Conservation (phyloP, 768 basidiomycete genomes). For the Sarcodon sp. region DNA sequence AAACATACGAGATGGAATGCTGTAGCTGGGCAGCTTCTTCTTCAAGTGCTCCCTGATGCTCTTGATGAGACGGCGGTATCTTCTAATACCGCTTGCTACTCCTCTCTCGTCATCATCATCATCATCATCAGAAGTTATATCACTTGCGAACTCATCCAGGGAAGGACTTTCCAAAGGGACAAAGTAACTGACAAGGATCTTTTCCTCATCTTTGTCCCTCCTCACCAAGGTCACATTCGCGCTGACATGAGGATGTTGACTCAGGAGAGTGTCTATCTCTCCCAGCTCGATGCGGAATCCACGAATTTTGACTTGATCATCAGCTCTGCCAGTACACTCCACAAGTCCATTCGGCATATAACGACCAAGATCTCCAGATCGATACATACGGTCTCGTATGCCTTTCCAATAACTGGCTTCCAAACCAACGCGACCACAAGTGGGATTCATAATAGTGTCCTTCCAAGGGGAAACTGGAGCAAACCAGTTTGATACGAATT, state of each 20-base stretch:
- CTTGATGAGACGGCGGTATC: constrained; percentile 81
- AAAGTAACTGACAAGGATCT: constrained; percentile 95
- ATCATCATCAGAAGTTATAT: constrained; percentile 37
- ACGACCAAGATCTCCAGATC: constrained; percentile 91
- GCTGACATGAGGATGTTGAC: constrained; percentile 84
- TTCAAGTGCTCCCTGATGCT: constrained; percentile 92
- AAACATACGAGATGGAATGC: constrained; percentile 74
- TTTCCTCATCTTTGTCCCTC: constrained; percentile 98
- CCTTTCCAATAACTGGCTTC: constrained; percentile 88
- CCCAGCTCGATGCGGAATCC: constrained; percentile 98
- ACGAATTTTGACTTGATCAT: constrained; percentile 98
- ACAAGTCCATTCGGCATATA: constrained; percentile 88
- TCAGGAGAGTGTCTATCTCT: constrained; percentile 94
- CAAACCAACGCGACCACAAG: constrained; percentile 39
- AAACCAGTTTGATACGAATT: constrained; percentile 97
- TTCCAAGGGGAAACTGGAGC: constrained; percentile 29
- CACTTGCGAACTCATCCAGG: constrained; percentile 61
- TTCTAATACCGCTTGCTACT: constrained; percentile 63
- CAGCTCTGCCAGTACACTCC: constrained; percentile 93
- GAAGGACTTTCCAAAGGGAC: constrained; percentile 69
- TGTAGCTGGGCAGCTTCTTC: constrained; percentile 93
- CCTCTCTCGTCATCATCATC: constrained; percentile 27
- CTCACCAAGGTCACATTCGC: constrained; percentile 97
- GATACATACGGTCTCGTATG: constrained; percentile 93
- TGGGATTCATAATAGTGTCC: constrained; percentile 65